Base-by-base conservation (phyloP, 2,329 filamentous ascomycete genomes). In the Fusarium sp. region DNA sequence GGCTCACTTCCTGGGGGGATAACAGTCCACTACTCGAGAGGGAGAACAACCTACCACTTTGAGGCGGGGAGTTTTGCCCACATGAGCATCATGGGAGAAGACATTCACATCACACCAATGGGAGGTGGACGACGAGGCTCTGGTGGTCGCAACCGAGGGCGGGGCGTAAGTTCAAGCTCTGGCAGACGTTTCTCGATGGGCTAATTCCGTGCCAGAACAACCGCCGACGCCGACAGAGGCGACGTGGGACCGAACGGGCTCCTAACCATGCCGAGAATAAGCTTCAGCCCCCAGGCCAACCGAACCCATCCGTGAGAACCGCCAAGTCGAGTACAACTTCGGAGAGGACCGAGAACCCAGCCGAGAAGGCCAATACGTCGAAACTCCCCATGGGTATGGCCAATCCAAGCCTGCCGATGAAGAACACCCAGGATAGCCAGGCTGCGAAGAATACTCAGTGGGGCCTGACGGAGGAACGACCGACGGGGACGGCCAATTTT, bases 341-440 rank as follows among this genome's bases (percentile, higher is more conserved):
- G 1, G 5, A 42, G 7, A 14, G 2, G 6, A 42, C 0, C 38
- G 0, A 13, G 3, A 20, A 20, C 16, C 4, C 2, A 18, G 2
- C 4, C 38, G 11, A 14, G 18, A 20, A 42, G 38, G 0, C 1
- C 11, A 23, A 13, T 1, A 42, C 6, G 13, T 13, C 38, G 18
- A 42, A 23, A 6, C 2, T 6, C 11, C 18, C 38, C 11, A 42
- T 18, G 4, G 18, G 9, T 23, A 23, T 13, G 2, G 2, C 11
- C 18, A 42, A 42, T 6, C 38, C 38, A 23, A 23, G 38, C 6
- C 38, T 23, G 18, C 6, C 6, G 18, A 7, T 7, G 38, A 4
- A 42, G 38, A 23, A 7, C 10, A 18, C 3, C 11, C 18, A 23
- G 18, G 18, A 4, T 14, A 42, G 18, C 38, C 18, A 4, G 18